Percentiles rank a stretch among this genome's conserved stretches.
Evolutionary conservation across 371 early-diverging fungal genomes (phyloP).

Genomic region (Mortierella sp.): DNA sequence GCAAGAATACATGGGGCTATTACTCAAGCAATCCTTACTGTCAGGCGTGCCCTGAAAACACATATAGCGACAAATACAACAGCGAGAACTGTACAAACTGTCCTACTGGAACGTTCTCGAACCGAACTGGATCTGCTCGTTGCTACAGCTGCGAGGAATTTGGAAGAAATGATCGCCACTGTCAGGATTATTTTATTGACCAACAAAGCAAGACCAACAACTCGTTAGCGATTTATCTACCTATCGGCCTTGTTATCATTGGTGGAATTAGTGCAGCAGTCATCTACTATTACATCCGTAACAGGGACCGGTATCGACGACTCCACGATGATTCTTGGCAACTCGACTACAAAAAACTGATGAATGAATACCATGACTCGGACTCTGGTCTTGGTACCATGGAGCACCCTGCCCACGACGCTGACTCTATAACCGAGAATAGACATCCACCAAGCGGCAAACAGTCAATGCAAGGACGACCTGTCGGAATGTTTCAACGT

Average conservation of each 20-base stretch:
- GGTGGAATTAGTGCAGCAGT: background rate
- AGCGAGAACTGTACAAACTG: constrained; percentile 31
- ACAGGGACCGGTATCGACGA: constrained; percentile 32
- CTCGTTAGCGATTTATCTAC: constrained; percentile 35
- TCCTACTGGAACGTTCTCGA: constrained; percentile 28
- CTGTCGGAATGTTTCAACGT: constrained; percentile 38
- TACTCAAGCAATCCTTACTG: constrained; percentile 30
- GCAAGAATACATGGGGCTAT: background rate
- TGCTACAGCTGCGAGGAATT: constrained; percentile 39
- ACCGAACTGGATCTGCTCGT: constrained; percentile 12
- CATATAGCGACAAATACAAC: constrained; percentile 25
- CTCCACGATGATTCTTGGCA: constrained; percentile 50
- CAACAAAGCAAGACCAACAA: constrained; percentile 14
- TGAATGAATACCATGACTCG: constrained; percentile 45
- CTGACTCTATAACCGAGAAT: too few relatives aligned
- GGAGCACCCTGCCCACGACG: background rate
- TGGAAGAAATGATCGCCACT: constrained; percentile 6
- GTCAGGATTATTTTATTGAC: constrained; percentile 21
- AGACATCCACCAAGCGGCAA: too few relatives aligned
- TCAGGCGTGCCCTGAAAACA: constrained; percentile 14
- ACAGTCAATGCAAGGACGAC: constrained; percentile 7
- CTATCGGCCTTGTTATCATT: constrained; percentile 23
- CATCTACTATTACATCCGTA: constrained; percentile 17
- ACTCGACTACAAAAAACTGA: constrained; percentile 43
- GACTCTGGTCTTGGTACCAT: constrained; percentile 36